These are phyloP conservation scores for Diaporthe ampelina DNA, from an alignment of 2,329 filamentous ascomycete genomes.

Conservation along the genomic window DNA sequence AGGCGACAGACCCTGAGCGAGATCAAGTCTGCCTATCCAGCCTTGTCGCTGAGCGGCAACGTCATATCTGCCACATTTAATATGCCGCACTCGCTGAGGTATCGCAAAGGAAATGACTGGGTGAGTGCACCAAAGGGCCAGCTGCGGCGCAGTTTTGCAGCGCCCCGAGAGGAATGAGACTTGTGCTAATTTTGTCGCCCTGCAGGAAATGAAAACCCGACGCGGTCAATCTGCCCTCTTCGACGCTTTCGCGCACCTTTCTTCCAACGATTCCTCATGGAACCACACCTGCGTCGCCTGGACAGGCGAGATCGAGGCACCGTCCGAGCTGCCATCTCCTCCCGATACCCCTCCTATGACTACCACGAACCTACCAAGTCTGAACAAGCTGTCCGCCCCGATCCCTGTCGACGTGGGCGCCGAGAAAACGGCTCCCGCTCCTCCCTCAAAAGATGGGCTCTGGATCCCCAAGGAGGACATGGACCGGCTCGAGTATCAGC, in stretches of 20 bases:
- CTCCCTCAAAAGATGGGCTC: constrained; percentile 76
- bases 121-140: constrained; percentile 55
- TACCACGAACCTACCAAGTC: constrained; percentile 65
- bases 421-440: constrained; percentile 66
- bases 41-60: constrained; percentile 72
- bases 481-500: constrained; percentile 78
- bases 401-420: constrained; percentile 75
- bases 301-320: constrained; percentile 87
- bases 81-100: constrained; percentile 71
- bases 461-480: constrained; percentile 80
- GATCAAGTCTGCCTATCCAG: constrained; percentile 68
- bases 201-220: constrained; percentile 79
- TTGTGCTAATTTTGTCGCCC: background rate
- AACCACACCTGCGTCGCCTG: constrained; percentile 94
- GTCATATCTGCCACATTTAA: constrained; percentile 77
- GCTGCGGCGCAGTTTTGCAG: background rate
- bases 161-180: no score
- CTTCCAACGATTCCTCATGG: constrained; percentile 87
- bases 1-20: constrained; percentile 67
- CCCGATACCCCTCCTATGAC: constrained; percentile 64
- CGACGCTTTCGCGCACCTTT: constrained; percentile 89
- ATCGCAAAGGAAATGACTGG: constrained; percentile 72
- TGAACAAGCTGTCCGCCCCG: constrained; percentile 84
- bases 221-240: constrained; percentile 93
- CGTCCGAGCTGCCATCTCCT: constrained; percentile 59